A percentile compares a stretch with the other conserved stretches of the same genome.
phyloP scores from a whole-genome alignment of 352 stramenopile species.

The Globisporangium recalcitrans region DNA sequence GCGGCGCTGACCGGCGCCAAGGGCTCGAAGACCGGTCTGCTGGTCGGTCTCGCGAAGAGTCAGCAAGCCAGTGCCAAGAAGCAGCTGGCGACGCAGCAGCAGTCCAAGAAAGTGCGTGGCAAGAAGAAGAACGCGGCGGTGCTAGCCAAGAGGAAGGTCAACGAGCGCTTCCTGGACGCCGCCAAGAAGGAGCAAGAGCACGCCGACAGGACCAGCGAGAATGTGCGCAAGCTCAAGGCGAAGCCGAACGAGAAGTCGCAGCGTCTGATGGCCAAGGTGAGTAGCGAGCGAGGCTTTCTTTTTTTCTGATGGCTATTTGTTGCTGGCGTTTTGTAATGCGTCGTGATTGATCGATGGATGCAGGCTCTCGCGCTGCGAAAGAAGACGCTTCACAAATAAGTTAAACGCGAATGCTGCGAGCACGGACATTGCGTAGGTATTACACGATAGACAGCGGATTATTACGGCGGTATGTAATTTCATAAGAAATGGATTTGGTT shows the following conservation, averaged over 20 bases:
- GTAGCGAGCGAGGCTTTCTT: neutral
- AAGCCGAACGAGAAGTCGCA: conserved; percentile 51
- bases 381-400: conserved; percentile 39
- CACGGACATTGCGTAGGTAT: conserved; percentile 2
- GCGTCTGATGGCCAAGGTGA: conserved; percentile 62
- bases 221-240: conserved; percentile 60
- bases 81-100: conserved; percentile 18
- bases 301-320: neutral
- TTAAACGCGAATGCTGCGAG: conserved; percentile 5
- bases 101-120: conserved; percentile 18
- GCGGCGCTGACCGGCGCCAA: conserved; percentile 7
- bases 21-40: conserved; percentile 1
- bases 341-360: neutral
- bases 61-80: conserved; percentile 16
- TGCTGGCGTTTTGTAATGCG: neutral
- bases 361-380: conserved; percentile 43
- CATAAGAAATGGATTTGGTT: conserved; percentile 7
- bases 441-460: conserved; percentile 6
- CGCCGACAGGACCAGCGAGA: conserved; percentile 49
- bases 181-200: conserved; percentile 46
- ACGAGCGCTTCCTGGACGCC: conserved; percentile 48
- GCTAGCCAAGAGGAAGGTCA: conserved; percentile 21
- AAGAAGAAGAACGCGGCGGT: conserved; percentile 18
- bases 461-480: conserved; percentile 6
- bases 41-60: conserved; percentile 15